Evolutionary conservation across 768 basidiomycete species (phyloP).

Genomic region (Fibroporia radiculosa): DNA sequence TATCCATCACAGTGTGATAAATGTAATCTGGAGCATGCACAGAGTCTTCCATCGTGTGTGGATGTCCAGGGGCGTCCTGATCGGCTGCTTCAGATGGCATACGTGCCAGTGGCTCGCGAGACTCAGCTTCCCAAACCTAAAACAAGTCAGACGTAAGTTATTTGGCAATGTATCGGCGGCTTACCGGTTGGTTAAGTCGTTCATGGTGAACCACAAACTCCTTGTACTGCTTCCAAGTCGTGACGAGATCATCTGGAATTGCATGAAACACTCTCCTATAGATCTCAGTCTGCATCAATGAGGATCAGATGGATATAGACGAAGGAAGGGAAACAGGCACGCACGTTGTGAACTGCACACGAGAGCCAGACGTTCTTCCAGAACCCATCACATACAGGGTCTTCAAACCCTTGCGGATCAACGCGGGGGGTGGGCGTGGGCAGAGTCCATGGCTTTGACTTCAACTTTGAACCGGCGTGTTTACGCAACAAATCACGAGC

Average conservation of each 20-base stretch:
- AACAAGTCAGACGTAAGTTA: too few relatives aligned
- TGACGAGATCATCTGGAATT: slow-evolving; percentile 85
- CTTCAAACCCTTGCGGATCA: slow-evolving; percentile 74
- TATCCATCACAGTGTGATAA: slow-evolving; percentile 8
- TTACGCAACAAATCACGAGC: slow-evolving; percentile 48
- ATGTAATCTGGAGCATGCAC: slow-evolving; percentile 14
- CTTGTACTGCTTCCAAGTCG: slow-evolving; percentile 94
- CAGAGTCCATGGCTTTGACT: slow-evolving; percentile 51
- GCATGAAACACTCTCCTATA: slow-evolving; percentile 93
- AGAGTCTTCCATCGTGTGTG: slow-evolving; percentile 13
- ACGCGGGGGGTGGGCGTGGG: slow-evolving; percentile 64
- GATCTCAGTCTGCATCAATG: slow-evolving; percentile 70
- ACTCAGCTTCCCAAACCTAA: slow-evolving; percentile 37
- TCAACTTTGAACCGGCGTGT: slow-evolving; percentile 43
- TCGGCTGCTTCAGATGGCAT: slow-evolving; percentile 54
- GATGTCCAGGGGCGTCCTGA: slow-evolving; percentile 22
- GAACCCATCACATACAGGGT: slow-evolving; percentile 81
- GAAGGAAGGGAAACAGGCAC: slow-evolving; percentile 17
- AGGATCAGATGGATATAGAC: too few relatives aligned
- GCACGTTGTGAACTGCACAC: slow-evolving; percentile 81
- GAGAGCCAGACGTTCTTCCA: slow-evolving; percentile 90
- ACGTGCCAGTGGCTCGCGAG: slow-evolving; percentile 41
- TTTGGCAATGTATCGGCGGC: slow-evolving; percentile 21
- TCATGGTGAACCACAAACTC: slow-evolving; percentile 77
- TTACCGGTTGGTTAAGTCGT: slow-evolving; percentile 59